Conservation (phyloP, 148 eudicot species). For the Vaccinium corymbosum region DNA sequence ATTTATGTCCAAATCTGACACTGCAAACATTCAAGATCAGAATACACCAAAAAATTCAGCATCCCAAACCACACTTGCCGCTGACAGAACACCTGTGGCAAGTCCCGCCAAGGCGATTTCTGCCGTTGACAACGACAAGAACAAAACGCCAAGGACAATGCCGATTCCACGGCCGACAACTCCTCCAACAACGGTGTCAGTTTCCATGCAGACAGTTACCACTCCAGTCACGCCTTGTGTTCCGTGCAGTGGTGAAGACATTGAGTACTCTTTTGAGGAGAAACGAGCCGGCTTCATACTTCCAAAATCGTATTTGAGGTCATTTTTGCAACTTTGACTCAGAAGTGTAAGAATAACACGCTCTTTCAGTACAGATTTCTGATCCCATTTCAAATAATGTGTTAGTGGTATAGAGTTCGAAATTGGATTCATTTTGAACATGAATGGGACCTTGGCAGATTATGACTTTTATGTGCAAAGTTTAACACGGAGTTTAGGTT, state of each 20-base stretch:
- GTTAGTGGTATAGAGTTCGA: not conserved
- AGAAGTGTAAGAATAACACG: not conserved
- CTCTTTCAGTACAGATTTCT: not conserved
- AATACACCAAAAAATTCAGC: conserved; percentile 14
- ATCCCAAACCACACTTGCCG: conserved; percentile 20
- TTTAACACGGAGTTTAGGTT: not conserved
- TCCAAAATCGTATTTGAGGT: conserved; percentile 21
- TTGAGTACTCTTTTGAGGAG: conserved; percentile 79
- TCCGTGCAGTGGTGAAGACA: conserved; percentile 18
- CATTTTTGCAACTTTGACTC: conserved; percentile 22
- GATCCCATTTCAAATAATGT: not conserved
- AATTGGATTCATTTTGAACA: not conserved
- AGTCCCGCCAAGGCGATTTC: conserved; percentile 38
- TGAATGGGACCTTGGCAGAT: not conserved
- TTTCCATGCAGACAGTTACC: conserved; percentile 38
- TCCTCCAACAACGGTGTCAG: conserved; percentile 41
- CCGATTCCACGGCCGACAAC: conserved; percentile 41
- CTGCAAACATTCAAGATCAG: conserved; percentile 32
- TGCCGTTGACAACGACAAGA: conserved; percentile 25
- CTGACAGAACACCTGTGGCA: conserved; percentile 32
- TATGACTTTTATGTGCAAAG: not conserved
- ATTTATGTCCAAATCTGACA: conserved; percentile 26
- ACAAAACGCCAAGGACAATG: conserved; percentile 35
- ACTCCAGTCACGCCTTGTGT: conserved; percentile 49
- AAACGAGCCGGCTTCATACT: conserved; percentile 54